These are phyloP conservation scores for Candida corydali DNA, from an alignment of 805 yeast genomes.

Conservation along the genomic window DNA sequence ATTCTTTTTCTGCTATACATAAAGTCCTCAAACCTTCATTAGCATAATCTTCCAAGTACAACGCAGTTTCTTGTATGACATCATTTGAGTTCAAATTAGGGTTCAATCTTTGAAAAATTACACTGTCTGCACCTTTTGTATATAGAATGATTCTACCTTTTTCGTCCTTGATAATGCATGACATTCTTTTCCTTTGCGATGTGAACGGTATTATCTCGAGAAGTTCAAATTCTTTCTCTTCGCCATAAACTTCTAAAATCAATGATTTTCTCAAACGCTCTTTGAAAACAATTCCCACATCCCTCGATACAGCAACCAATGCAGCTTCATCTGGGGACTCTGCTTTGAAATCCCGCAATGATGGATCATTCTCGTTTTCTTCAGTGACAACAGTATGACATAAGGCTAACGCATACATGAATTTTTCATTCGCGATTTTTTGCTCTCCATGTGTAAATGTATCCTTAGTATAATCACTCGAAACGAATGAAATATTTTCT, in stretches of 20 bases:
- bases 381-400: slow-evolving; percentile 78
- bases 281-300: slow-evolving; percentile 61
- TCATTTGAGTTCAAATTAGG: slow-evolving; percentile 35
- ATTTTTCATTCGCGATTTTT: slow-evolving; percentile 47
- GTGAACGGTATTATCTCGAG: slow-evolving; percentile 60
- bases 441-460: slow-evolving; percentile 33
- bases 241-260: slow-evolving; percentile 43
- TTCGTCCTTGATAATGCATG: slow-evolving; percentile 53
- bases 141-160: slow-evolving; percentile 43
- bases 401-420: slow-evolving; percentile 62
- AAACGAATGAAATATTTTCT: slow-evolving; percentile 56
- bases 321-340: slow-evolving; percentile 86
- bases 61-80: slow-evolving; percentile 52
- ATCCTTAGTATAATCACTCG: slow-evolving; percentile 56
- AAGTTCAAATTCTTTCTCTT: slow-evolving; percentile 41
- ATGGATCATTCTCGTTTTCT: slow-evolving; percentile 32
- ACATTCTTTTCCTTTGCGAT: slow-evolving; percentile 75
- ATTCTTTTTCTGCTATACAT: slow-evolving; percentile 57
- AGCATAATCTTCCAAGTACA: slow-evolving; percentile 65
- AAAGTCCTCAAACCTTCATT: slow-evolving; percentile 76
- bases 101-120: slow-evolving; percentile 45
- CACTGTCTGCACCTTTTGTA: slow-evolving; percentile 75
- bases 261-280: slow-evolving; percentile 51
- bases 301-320: slow-evolving; percentile 71
- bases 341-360: slow-evolving; percentile 55